Evolutionary conservation across 2,329 filamentous ascomycete species (phyloP), one percentile per base, ranked within the genome.

Genomic region (Aspergillus japonicus): DNA sequence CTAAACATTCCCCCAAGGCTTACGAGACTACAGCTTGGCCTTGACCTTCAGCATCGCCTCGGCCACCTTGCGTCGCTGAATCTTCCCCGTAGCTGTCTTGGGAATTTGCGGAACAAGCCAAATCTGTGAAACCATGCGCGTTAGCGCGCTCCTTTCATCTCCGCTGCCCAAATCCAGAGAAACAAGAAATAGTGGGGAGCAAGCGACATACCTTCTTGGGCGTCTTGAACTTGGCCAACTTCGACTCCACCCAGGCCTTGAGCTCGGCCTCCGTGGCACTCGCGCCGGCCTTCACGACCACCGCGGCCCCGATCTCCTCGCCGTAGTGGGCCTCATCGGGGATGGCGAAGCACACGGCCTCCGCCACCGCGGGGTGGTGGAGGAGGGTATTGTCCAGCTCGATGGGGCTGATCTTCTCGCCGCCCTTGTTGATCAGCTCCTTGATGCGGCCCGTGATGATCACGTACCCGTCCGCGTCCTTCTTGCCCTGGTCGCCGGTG

Each of bases 361-460:
- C 91, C 2, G 84, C 82, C 1, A 95, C 84, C 39, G 86, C 84
- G 10, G 89, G 85, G 71, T 94, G 86, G 59, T 89, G 83, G n/a
- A 88, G 83, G 29, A 96, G 80, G 12, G 90, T 86, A 66, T 96
- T 95, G 76, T 96, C 91, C 35, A 96, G 82, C 78, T 96, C 91
- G 57, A 95, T 93, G 1, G 92, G 91, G 66, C 87, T 90, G 72
- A 96, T 95, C 80, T 95, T 95, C 80, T 96, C 91, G 61, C 91
- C 91, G 57, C 89, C 91, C 77, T 94, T 93, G 78, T 96, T 80
- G 81, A 96, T 96, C 55, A 96, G 82, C 77, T 96, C 92, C 82
- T 96, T 96, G 78, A 96, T 96, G 56, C 92, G 84, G n/a, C 92
- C 92, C 0, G 92, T 96, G 76, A 96, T 94, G 70, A 90, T 83